Base-by-base conservation (phyloP, 2,329 filamentous ascomycete genomes). In the Neodidymelliopsis sp. region DNA sequence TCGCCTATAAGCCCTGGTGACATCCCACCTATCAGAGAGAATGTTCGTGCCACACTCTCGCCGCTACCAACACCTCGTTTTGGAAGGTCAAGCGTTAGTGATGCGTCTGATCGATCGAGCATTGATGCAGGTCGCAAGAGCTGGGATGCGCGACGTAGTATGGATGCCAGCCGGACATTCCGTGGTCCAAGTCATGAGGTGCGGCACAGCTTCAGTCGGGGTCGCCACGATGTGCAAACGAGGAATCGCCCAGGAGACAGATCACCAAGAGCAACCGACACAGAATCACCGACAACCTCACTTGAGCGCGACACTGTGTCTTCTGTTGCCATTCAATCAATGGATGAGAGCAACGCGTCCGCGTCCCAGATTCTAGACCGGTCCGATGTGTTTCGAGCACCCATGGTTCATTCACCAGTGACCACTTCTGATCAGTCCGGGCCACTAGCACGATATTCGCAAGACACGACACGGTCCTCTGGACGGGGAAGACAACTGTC, bases 361-460 rank as follows among this genome's bases (percentile, higher is more conserved):
- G 93, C 90, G 2, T 97, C 93, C 68, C 91, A 96, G 71, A 97
- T 97, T 27, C 76, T 99, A 7, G 83, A 84, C 42, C 85, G 89
- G 24, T 97, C 91, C 60, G 90, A 94, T 60, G 88, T 97, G 7
- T 97, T 99, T 64, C 86, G 89, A 58, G 87, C 86, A 19, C 91
- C 91, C 12, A 89, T 87, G 0, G 83, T 91, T 13, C 56, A 67
- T 40, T 47, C 62, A 29, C 52, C 59, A 12, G 48, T 53, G 22
- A 53, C 63, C 10, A 44, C 54, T 4, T 65, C 62, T 15, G 62
- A 65, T 2, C 60, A 54, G 29, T 60, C 60, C 13, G 64, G 65
- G 20, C 53, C 47, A 24, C 19, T 58, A n/a, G 54, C 53, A 12
- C 63, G 65, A 20, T 52, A 68, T 51, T 74, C 71, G 48, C 68